Evolutionary conservation across 441 rosid genomes (phyloP).

Genomic region (Adansonia rubrostipa): DNA sequence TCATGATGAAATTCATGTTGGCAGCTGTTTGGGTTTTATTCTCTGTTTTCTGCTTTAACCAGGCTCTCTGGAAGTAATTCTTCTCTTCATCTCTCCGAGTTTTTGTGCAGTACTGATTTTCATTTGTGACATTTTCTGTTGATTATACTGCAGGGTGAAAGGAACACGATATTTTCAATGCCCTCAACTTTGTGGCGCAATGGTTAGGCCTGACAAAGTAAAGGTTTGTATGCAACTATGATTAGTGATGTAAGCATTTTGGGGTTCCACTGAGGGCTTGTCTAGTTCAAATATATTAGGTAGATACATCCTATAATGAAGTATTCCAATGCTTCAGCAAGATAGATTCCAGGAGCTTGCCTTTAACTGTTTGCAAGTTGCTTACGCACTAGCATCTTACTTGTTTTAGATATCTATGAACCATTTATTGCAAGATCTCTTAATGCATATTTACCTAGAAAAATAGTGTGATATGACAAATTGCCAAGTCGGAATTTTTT

Average conservation of each 20-base stretch:
- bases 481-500: too few species aligned
- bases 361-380: not conserved
- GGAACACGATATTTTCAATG: slow-evolving; percentile 65
- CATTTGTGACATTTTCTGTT: slow-evolving; percentile 1
- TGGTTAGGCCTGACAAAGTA: slow-evolving; percentile 76
- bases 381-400: not conserved
- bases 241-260: not conserved
- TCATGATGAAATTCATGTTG: not conserved
- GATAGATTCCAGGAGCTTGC: not conserved
- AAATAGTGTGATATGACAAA: too few species aligned
- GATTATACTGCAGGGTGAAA: slow-evolving; percentile 54
- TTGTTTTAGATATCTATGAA: not conserved
- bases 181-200: slow-evolving; percentile 64
- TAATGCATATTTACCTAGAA: not conserved
- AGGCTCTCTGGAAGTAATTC: not conserved
- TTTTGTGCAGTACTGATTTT: not conserved
- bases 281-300: not conserved
- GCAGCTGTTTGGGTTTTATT: not conserved
- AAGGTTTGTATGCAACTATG: slow-evolving; percentile 46
- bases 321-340: not conserved
- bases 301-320: not conserved
- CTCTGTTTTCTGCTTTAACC: not conserved
- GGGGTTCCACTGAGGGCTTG: not conserved
- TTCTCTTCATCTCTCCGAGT: slow-evolving; percentile 6
- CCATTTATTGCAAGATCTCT: not conserved